These are phyloP conservation scores for Verruconis gallopava DNA, from an alignment of 2,329 filamentous ascomycete species.

Conservation along the genomic window DNA sequence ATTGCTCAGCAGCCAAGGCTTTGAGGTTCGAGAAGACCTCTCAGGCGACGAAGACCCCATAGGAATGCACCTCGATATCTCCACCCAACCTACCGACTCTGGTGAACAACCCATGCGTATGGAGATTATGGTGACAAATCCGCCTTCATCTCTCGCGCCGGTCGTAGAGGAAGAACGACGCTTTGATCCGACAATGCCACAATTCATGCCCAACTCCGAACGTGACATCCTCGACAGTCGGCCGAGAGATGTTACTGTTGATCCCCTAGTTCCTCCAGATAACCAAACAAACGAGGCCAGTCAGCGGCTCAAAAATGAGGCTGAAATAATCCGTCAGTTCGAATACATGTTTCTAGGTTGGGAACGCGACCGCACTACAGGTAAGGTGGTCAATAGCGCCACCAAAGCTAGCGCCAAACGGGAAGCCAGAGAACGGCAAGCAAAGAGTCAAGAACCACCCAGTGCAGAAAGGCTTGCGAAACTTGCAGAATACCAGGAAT, in stretches of 20 bases:
- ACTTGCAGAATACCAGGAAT: constrained; percentile 16
- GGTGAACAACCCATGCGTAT: not conserved
- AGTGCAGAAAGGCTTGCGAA: constrained; percentile 11
- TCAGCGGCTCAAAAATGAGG: constrained; percentile 14
- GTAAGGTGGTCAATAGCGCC: not conserved
- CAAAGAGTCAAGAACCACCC: constrained; percentile 1
- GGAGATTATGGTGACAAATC: too few species aligned
- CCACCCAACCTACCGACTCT: too few species aligned
- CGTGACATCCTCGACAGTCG: constrained; percentile 11
- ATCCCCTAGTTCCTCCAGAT: not conserved
- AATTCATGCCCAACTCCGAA: constrained; percentile 49
- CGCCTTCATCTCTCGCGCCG: too few species aligned
- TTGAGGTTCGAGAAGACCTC: not conserved
- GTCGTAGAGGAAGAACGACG: constrained; percentile 14
- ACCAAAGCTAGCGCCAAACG: not conserved
- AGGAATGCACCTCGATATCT: not conserved
- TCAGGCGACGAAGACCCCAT: not conserved
- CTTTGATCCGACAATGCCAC: constrained; percentile 53
- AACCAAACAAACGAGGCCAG: not conserved
- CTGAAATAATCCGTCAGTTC: not conserved
- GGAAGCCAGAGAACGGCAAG: not conserved
- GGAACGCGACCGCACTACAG: not conserved
- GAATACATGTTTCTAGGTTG: not conserved
- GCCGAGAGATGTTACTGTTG: not conserved
- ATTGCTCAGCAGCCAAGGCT: not conserved